Evolutionary conservation across 2,329 filamentous ascomycete species (phyloP), one percentile per base, ranked within the genome.

Genomic region (Phyllosticta citriasiana): DNA sequence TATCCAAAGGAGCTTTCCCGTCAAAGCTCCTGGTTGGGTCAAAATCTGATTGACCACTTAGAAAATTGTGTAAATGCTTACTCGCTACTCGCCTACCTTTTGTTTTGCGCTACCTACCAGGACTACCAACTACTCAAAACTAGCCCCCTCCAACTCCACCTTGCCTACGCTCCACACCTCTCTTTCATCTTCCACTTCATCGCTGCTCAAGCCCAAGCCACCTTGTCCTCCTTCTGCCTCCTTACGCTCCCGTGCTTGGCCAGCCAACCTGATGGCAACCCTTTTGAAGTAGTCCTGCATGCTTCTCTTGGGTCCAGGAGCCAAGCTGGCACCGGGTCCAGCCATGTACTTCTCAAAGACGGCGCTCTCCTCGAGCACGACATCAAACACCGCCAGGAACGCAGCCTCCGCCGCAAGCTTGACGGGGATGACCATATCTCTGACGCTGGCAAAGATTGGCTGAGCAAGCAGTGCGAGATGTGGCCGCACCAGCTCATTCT

Each of bases 261-360:
- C 83, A n/a, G 89, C 93, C 22, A 97, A 77, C 67, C 92, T 84
- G 69, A 93, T 74, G 1, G 91, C 91, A 65, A 99, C 89, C 52
- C 94, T 82, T 81, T 96, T 96, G 78, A 97, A 97, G 77, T 99
- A 99, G 73, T 99, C 94, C 63, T 87, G 83, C 88, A 99, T 97
- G 73, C 88, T 91, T 67, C 93, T 83, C 81, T 95, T 94, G 19
- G 85, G 85, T 51, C 84, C 87, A 0, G 89, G 76, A 8, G 86
- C 80, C 63, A 97, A 75, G 2, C 84, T 83, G 57, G 83, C 82
- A 5, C 78, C 80, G 1, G 86, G 80, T 0, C 86, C 85, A 9
- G 83, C 80, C 78, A 97, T 86, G 75, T 91, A 97, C 76, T 92
- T 92, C 68, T 97, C 92, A 72, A 97, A 97, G 22, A 97, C 85